Conservation (phyloP, 345 rosid species). For the Excoecaria agallocha region DNA sequence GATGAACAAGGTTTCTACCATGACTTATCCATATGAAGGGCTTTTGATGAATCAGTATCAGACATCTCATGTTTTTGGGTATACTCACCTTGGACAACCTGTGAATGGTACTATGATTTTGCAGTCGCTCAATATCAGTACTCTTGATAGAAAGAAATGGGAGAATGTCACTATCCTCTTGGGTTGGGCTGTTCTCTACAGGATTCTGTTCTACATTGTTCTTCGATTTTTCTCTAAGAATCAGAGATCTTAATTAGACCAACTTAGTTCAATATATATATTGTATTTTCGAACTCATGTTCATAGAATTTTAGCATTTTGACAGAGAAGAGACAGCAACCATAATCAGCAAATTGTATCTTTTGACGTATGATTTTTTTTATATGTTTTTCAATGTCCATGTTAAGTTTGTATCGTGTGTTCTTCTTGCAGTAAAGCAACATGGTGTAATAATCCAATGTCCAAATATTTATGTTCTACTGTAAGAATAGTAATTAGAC, state of each 20-base stretch:
- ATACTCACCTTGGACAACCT: not conserved
- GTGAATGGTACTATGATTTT: slow-evolving; percentile 37
- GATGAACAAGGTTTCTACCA: slow-evolving; percentile 74
- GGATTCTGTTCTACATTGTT: slow-evolving; percentile 51
- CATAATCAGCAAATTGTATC: not conserved
- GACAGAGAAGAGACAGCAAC: not conserved
- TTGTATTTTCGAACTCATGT: not conserved
- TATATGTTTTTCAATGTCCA: too few species aligned
- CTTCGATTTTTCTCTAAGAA: slow-evolving; percentile 64
- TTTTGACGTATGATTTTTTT: not conserved
- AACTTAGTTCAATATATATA: too few species aligned
- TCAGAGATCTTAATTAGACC: slow-evolving; percentile 37
- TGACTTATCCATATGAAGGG: slow-evolving; percentile 67
- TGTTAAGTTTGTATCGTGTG: too few species aligned
- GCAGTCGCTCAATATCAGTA: slow-evolving; percentile 31
- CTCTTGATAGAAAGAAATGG: slow-evolving; percentile 41
- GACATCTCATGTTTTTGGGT: slow-evolving; percentile 26
- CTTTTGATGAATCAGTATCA: slow-evolving; percentile 63
- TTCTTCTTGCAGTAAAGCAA: too few species aligned
- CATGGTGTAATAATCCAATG: too few species aligned
- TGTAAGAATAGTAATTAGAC: too few species aligned
- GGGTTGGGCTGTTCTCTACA: slow-evolving; percentile 61
- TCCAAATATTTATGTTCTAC: too few species aligned
- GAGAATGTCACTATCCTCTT: slow-evolving; percentile 42
- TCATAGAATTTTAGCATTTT: not conserved